Evolutionary conservation across 1,284 basidiomycete species (phyloP).

Genomic region (Polyporus tsugae): DNA sequence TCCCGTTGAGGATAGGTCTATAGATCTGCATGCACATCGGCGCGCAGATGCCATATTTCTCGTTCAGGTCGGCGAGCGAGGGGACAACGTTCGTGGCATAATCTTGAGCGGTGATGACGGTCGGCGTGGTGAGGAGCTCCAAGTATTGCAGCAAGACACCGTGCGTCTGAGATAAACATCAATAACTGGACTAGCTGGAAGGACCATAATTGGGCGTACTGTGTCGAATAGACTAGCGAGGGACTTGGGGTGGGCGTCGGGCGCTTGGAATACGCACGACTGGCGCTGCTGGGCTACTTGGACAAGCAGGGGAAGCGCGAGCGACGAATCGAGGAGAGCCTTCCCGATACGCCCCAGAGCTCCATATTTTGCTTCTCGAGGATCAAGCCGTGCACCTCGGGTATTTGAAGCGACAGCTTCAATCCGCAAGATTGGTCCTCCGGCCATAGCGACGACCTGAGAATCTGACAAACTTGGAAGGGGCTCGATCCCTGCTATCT

Average conservation of each 20-base stretch:
- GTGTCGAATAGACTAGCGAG: constrained; percentile 88
- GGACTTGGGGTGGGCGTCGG: constrained; percentile 82
- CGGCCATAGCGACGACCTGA: constrained; percentile 90
- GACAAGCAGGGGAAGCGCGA: constrained; percentile 86
- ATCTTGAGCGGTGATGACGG: constrained; percentile 64
- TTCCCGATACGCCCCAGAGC: constrained; percentile 76
- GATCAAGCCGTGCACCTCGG: constrained; percentile 76
- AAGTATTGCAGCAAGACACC: constrained; percentile 81
- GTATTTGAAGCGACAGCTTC: constrained; percentile 83
- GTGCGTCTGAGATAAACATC: constrained; percentile 62
- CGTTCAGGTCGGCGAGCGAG: constrained; percentile 73
- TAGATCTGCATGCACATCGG: constrained; percentile 93
- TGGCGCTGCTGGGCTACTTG: constrained; percentile 91
- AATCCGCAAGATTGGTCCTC: constrained; percentile 86
- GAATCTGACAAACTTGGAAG: constrained; percentile 88
- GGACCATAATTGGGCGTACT: constrained; percentile 55
- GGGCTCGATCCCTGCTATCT: constrained; percentile 95
- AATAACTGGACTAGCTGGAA: constrained; percentile 37
- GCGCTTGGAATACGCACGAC: constrained; percentile 76
- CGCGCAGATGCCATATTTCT: constrained; percentile 79
- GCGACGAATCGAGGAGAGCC: constrained; percentile 71
- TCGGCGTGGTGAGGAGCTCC: constrained; percentile 73
- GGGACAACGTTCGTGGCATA: constrained; percentile 76
- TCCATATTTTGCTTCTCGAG: constrained; percentile 63
- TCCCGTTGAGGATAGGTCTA: constrained; percentile 78